phyloP scores from a whole-genome alignment of 2,329 filamentous ascomycete genomes.

The Cyphellophora attinorum region DNA sequence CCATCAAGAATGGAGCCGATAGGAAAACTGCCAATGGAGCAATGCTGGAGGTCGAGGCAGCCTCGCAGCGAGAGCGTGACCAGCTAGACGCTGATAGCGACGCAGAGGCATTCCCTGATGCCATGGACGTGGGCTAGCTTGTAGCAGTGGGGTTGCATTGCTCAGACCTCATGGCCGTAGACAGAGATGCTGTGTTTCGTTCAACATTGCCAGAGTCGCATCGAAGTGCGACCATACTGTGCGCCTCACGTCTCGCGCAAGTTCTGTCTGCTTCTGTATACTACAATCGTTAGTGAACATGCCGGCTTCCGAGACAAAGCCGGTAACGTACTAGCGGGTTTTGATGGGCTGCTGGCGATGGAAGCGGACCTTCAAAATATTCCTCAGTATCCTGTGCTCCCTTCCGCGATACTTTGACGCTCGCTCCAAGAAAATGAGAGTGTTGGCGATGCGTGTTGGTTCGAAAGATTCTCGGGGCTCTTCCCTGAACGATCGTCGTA shows the following conservation, averaged over 20 bases:
- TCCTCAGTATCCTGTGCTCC: constrained; percentile 39
- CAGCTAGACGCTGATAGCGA: constrained; percentile 10
- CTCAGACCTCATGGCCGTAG: constrained; percentile 17
- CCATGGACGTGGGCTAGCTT: constrained; percentile 8
- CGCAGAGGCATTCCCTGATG: constrained; percentile 5
- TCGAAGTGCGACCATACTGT: constrained; percentile 32
- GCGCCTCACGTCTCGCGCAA: constrained; percentile 21
- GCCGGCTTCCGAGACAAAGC: not conserved
- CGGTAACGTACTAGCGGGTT: not conserved
- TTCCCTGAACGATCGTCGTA: constrained; percentile 33
- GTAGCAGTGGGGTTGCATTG: not conserved
- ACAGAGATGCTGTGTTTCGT: constrained; percentile 38
- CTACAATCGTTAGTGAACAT: no score
- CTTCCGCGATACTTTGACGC: constrained; percentile 29
- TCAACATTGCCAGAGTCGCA: constrained; percentile 34
- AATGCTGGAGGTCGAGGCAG: constrained; percentile 22
- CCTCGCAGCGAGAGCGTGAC: constrained; percentile 8
- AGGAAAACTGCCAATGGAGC: constrained; percentile 20
- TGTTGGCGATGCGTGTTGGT: constrained; percentile 31
- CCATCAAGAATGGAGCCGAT: constrained; percentile 33
- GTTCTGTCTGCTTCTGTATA: constrained; percentile 17
- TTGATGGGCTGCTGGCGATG: no score
- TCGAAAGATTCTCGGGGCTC: constrained; percentile 27
- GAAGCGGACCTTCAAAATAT: constrained; percentile 32
- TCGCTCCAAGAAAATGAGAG: constrained; percentile 33